A percentile compares a stretch with the other conserved stretches of the same genome.
phyloP scores from a whole-genome alignment of 768 basidiomycete genomes.

The Nidularia pulvinata region DNA sequence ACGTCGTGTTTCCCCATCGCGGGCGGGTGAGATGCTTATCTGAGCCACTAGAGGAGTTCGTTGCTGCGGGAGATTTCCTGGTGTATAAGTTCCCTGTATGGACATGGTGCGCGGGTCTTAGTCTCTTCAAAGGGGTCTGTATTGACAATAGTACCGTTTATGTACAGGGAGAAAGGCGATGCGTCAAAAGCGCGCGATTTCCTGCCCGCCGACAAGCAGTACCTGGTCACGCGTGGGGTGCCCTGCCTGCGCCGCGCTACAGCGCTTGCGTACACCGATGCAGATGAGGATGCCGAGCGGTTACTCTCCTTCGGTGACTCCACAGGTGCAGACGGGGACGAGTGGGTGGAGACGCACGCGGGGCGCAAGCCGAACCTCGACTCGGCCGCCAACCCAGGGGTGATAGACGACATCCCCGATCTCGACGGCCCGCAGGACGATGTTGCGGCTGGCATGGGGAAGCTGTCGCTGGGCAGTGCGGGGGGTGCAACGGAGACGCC shows the following conservation, averaged over 20 bases:
- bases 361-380: constrained; percentile 59
- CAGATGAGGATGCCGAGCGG: constrained; percentile 95
- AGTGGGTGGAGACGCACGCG: constrained; percentile 99
- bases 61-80: constrained; percentile 96
- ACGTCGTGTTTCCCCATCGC: constrained; percentile 15
- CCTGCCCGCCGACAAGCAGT: constrained; percentile 95
- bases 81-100: constrained; percentile 99
- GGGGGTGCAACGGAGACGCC: constrained; percentile 59
- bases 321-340: constrained; percentile 63
- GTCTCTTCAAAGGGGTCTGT: background rate
- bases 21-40: constrained; percentile 9
- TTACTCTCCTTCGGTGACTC: constrained; percentile 80
- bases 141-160: background rate
- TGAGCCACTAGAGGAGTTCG: constrained; percentile 81
- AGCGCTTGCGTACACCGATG: constrained; percentile 91
- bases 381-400: constrained; percentile 55
- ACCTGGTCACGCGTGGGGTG: constrained; percentile 94
- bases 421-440: constrained; percentile 56
- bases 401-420: constrained; percentile 88
- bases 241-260: constrained; percentile 94
- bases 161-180: constrained; percentile 89
- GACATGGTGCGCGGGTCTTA: constrained; percentile 70
- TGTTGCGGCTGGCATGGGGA: constrained; percentile 40
- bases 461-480: constrained; percentile 37
- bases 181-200: constrained; percentile 84